Evolutionary conservation across 345 rosid genomes (phyloP).

Genomic region (Dipteronia dyeriana): DNA sequence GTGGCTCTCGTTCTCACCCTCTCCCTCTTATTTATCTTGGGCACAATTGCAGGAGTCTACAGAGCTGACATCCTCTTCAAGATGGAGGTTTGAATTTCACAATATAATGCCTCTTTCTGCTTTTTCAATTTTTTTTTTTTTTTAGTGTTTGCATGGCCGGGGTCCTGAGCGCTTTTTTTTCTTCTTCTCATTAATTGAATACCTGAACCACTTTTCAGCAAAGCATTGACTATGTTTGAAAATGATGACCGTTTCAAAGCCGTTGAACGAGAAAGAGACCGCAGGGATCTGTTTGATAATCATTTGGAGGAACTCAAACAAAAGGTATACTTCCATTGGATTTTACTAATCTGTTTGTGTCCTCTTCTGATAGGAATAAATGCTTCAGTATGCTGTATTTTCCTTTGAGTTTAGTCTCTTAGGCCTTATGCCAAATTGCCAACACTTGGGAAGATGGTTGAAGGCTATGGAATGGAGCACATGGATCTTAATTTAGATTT

Average conservation of each 20-base stretch:
- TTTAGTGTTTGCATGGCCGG: constrained; percentile 6
- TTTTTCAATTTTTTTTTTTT: constrained; percentile 10
- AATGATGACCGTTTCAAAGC: constrained; percentile 85
- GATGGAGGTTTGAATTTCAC: constrained; percentile 81
- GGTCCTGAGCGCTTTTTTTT: neutral
- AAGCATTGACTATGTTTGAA: constrained; percentile 69
- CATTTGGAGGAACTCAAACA: constrained; percentile 64
- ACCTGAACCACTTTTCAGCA: constrained; percentile 54
- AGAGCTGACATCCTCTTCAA: constrained; percentile 70
- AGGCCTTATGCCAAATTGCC: neutral
- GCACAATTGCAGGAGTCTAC: constrained; percentile 57
- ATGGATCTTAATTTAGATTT: constrained; percentile 18
- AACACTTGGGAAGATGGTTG: neutral
- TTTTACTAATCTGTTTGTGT: constrained; percentile 2
- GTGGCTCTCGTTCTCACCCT: neutral
- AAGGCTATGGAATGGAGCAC: constrained; percentile 1
- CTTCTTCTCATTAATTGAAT: constrained; percentile 18
- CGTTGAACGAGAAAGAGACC: constrained; percentile 87
- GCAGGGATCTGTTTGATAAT: constrained; percentile 79
- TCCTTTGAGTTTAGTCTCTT: neutral
- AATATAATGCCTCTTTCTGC: constrained; percentile 3
- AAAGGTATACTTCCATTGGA: constrained; percentile 50
- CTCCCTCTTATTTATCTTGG: constrained; percentile 14
- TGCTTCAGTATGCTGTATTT: neutral
- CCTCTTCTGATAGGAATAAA: neutral